Evolutionary conservation across 805 yeast species (phyloP), one percentile per base, ranked within the genome.

Genomic region (Blastobotrys americana): DNA sequence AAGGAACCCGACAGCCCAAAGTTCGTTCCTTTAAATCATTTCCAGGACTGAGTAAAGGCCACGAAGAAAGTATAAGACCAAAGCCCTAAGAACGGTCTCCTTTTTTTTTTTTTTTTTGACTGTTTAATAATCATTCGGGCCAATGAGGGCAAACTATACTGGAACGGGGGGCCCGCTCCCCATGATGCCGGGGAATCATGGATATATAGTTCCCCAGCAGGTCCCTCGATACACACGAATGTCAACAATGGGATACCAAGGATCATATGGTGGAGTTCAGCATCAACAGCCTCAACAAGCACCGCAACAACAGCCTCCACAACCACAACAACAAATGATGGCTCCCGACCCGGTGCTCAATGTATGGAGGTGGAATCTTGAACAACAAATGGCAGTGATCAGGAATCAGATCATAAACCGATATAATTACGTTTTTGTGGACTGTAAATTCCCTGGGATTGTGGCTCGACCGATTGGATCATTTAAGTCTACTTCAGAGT

Each of bases 381-480:
- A 62, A 41, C 65, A 64, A 47, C 69, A 66, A 50, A 61, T 70
- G 64, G 60, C 62, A 15, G 50, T 61, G 16, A 51, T 70, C 33
- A 59, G 70, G 17, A 65, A 62, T 42, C 31, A 25, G 31, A 55
- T 66, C 21, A 56, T 63, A 13, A 58, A 63, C 19, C 58, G 61
- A 34, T 69, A 65, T 55, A 65, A 64, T 39, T 64, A 60, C 43
- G 56, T 69, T 5, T 59, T 72, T 2, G 75, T 88, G 47, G 89
- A 88, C 55, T 88, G 94, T 39, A 97, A 93, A 63, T 88, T 93
- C 59, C 96, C 96, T 0, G 98, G 98, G 0, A 85, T 94, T 18
- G 82, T 90, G 21, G 96, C 96, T 2, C 76, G 98, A 55, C 98
- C 98, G 13, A 84, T 93, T 48, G 98, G 98, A 16, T 78, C 85